Base-by-base conservation (phyloP, 192 early-diverging fungal genomes). In the Coemansia sp. region DNA sequence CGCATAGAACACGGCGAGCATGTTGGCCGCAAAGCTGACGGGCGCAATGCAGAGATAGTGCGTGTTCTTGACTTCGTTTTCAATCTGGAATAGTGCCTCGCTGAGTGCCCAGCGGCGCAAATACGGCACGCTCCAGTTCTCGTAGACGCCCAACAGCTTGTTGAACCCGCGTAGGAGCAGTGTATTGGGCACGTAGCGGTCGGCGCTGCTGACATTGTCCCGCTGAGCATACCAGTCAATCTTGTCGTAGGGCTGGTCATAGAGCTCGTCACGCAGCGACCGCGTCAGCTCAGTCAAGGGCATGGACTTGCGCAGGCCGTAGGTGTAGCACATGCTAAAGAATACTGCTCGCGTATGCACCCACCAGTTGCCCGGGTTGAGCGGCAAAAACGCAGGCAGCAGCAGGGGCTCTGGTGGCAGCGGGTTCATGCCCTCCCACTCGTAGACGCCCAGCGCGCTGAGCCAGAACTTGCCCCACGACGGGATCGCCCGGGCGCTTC, bases 401-500 rank as follows among this genome's bases (percentile, higher is more conserved):
- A 93, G 70, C 78, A 90, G 88, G 10, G 97, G 85, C 75, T 99
- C 97, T 5, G 95, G 92, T 5, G 95, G 95, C 37, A 99, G 80
- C 41, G 95, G 93, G 65, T 98, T 98, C 81, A 95, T 87, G 10
- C 97, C 97, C 60, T 93, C 88, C 88, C 91, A 99, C 39, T 97
- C 91, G 74, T 99, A 99, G 8, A 91, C 85, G 60, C 90, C 89
- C 69, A 99, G 79, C 19, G 88, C 83, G 17, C 90, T 69, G 9
- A 99, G 88, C 97, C 97, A 99, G 73, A 99, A 97, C 72, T 99
- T 99, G 18, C 95, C 97, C 97, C 97, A 99, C 22, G 94, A 86
- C 38, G 97, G 93, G 15, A 86, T 83, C 33, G 87, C 91, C 2
- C 79, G 74, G 15, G 97, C 93, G 36, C 95, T 91, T 42, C 95